Percentiles rank a stretch among this genome's conserved stretches.
Conservation (phyloP, 2,329 filamentous ascomycete genomes). For the Hymenoscyphus scutula region DNA sequence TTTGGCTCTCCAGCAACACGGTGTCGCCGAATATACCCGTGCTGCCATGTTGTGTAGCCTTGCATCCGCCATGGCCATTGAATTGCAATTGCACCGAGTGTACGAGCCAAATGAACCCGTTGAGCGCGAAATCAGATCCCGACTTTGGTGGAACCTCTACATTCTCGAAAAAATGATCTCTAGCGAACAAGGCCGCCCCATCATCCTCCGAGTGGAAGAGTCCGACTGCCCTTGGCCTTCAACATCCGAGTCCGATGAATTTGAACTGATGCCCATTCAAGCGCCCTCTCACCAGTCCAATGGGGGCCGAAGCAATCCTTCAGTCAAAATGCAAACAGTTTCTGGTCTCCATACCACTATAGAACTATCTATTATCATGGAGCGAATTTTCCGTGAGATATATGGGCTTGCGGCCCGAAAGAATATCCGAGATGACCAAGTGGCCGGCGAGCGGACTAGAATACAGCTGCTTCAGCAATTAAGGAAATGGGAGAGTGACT, state of each 20-base stretch:
- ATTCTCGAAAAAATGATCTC: conserved; percentile 36
- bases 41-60: conserved; percentile 32
- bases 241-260: conserved; percentile 33
- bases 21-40: conserved; percentile 33
- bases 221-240: conserved; percentile 33
- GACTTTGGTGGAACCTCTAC: conserved; percentile 37
- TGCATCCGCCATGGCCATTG: conserved; percentile 34
- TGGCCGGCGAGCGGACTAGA: conserved; percentile 27
- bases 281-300: conserved; percentile 11
- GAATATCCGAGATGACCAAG: conserved; percentile 29
- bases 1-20: conserved; percentile 33
- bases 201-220: conserved; percentile 31
- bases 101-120: conserved; percentile 26
- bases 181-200: conserved; percentile 31
- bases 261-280: conserved; percentile 30
- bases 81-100: conserved; percentile 31
- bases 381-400: conserved; percentile 29
- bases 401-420: conserved; percentile 32
- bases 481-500: conserved; percentile 29
- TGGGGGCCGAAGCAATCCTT: conserved; percentile 17
- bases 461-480: conserved; percentile 28
- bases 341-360: conserved; percentile 33
- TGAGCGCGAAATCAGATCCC: conserved; percentile 30
- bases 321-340: conserved; percentile 32
- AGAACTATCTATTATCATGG: conserved; percentile 26